Conservation (phyloP, 129 eudicot species). For the Kitagawia praeruptora region DNA sequence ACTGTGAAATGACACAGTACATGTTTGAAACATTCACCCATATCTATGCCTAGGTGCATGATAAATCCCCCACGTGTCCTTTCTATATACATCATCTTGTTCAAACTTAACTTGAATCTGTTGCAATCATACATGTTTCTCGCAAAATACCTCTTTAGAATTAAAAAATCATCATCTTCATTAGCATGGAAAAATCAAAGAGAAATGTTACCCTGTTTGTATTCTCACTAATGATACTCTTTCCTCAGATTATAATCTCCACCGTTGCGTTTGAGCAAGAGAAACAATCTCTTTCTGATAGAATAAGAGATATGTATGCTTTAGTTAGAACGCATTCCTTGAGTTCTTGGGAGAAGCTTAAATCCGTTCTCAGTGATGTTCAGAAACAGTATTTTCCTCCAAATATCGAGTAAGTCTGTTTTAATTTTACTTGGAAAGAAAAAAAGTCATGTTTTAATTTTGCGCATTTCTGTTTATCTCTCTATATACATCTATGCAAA, state of each 20-base stretch:
- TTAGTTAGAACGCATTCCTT: neutral
- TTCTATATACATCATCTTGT: neutral
- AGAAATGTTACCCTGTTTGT: neutral
- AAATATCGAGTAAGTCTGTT: conserved; percentile 6
- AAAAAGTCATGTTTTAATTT: neutral
- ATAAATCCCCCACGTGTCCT: conserved; percentile 2
- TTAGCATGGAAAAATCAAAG: neutral
- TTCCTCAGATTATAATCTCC: conserved; percentile 4
- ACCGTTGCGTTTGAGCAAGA: conserved; percentile 4
- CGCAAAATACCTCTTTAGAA: neutral
- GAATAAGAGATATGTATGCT: neutral
- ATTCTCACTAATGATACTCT: neutral
- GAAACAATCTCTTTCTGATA: neutral
- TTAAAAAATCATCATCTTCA: neutral
- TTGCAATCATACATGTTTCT: neutral
- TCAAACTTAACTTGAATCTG: neutral
- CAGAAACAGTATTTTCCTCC: conserved; percentile 8
- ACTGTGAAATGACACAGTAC: neutral
- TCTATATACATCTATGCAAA: neutral
- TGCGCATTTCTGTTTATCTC: neutral
- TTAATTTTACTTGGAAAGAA: no score
- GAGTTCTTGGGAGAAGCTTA: neutral
- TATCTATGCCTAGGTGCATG: neutral
- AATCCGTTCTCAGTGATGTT: neutral
- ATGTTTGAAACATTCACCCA: neutral